These are phyloP conservation scores for Paxillus ammoniavirescens DNA, from an alignment of 768 basidiomycete species.

Conservation along the genomic window DNA sequence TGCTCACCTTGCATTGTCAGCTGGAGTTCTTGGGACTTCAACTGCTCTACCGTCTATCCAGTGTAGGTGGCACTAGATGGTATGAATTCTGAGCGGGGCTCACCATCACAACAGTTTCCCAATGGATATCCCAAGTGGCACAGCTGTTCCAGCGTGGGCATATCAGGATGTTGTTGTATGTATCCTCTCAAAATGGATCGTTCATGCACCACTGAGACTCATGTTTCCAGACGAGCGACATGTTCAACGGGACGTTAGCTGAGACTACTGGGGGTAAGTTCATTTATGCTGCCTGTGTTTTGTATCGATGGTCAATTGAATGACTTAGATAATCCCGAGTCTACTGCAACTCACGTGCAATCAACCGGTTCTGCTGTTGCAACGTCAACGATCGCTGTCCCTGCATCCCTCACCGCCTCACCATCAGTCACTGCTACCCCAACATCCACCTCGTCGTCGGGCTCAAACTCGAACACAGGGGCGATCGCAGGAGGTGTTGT, in stretches of 20 bases:
- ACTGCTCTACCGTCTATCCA: slow-evolving; percentile 41
- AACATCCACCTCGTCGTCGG: slow-evolving; percentile 1
- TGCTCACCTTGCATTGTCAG: slow-evolving; percentile 27
- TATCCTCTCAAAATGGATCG: neutral
- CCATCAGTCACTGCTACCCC: slow-evolving; percentile 10
- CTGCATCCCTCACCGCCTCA: slow-evolving; percentile 15
- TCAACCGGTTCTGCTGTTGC: slow-evolving; percentile 17
- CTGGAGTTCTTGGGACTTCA: slow-evolving; percentile 51
- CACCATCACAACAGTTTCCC: slow-evolving; percentile 40
- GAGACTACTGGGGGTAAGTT: slow-evolving; percentile 27
- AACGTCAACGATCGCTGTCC: neutral
- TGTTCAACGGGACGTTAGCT: slow-evolving; percentile 41
- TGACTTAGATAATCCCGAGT: slow-evolving; percentile 41
- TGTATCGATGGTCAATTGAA: neutral
- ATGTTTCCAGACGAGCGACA: slow-evolving; percentile 29
- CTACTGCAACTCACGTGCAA: slow-evolving; percentile 35
- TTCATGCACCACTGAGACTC: slow-evolving; percentile 2
- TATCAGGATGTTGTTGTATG: slow-evolving; percentile 53
- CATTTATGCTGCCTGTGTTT: neutral
- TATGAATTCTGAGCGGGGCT: neutral
- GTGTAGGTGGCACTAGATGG: slow-evolving; percentile 16
- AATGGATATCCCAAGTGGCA: slow-evolving; percentile 42
- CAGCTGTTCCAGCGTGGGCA: slow-evolving; percentile 61
- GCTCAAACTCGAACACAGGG: slow-evolving; percentile 36
- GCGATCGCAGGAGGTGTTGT: slow-evolving; percentile 64